Evolutionary conservation across 2,329 filamentous ascomycete genomes (phyloP).

Genomic region (Pseudogymnoascus sp.): DNA sequence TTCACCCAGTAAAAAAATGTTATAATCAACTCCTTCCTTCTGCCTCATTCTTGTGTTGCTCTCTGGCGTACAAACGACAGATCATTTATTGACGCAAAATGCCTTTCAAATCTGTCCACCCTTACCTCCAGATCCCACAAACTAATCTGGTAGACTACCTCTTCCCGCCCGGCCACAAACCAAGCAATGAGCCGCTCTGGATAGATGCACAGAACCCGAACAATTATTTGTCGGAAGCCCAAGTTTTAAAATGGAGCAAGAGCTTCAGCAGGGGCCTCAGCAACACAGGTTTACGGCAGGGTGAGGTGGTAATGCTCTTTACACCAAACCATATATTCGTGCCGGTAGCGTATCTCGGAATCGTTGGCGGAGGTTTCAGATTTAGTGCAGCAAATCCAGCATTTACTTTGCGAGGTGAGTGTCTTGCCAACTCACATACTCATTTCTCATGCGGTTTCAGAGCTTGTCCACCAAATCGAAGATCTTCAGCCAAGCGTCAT

Average conservation of each 20-base stretch:
- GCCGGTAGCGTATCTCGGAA: constrained; percentile 44
- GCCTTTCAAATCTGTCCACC: constrained; percentile 18
- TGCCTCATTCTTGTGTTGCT: background rate
- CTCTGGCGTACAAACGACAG: background rate
- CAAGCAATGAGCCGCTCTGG: constrained; percentile 42
- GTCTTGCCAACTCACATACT: background rate
- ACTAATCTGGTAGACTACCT: constrained; percentile 19
- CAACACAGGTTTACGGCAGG: constrained; percentile 34
- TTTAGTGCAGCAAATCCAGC: constrained; percentile 47
- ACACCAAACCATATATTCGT: constrained; percentile 47
- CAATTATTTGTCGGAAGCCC: constrained; percentile 37
- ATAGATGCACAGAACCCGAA: constrained; percentile 39
- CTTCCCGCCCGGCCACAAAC: constrained; percentile 31
- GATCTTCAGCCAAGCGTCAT: constrained; percentile 42
- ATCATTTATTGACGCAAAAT: constrained; percentile 11
- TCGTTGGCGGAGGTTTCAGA: constrained; percentile 42
- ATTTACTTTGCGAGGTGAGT: constrained; percentile 39
- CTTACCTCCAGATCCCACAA: constrained; percentile 17
- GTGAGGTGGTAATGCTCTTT: constrained; percentile 46
- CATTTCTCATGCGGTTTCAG: constrained; percentile 24
- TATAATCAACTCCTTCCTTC: background rate
- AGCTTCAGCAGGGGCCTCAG: constrained; percentile 42
- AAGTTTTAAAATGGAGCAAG: constrained; percentile 42
- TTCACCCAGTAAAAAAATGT: background rate
- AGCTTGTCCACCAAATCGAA: constrained; percentile 42